phyloP scores from a whole-genome alignment of 306 rosid genomes.

The Casuarina equisetifolia region DNA sequence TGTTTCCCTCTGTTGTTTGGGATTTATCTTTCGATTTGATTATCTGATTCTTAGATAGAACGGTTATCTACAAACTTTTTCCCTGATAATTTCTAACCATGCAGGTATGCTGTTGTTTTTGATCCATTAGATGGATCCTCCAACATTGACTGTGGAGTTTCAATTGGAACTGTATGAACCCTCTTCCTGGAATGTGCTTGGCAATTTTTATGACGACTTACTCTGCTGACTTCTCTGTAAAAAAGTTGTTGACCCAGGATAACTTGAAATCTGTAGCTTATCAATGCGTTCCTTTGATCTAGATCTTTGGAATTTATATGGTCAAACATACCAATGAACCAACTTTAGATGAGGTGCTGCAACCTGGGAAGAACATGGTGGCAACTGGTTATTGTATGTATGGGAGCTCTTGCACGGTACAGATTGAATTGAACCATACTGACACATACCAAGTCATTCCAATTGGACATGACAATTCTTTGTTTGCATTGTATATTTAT shows the following conservation, averaged over 20 bases:
- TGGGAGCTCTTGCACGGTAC: constrained; percentile 99
- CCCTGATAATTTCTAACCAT: constrained; percentile 3
- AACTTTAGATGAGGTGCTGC: constrained; percentile 68
- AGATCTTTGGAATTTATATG: constrained; percentile 91
- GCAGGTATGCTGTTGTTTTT: constrained; percentile 85
- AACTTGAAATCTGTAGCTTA: constrained; percentile 30
- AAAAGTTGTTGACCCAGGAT: constrained; percentile 23
- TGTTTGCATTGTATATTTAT: constrained; percentile 18
- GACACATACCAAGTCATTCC: not conserved
- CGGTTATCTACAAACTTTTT: not conserved
- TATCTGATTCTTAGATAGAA: constrained; percentile 2
- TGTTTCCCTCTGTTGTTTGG: constrained; percentile 4
- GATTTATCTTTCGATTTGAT: not conserved
- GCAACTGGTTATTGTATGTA: constrained; percentile 99
- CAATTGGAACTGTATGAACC: constrained; percentile 82
- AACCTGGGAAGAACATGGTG: constrained; percentile 86
- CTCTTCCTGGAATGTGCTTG: not conserved
- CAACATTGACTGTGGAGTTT: constrained; percentile 94
- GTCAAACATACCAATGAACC: constrained; percentile 64
- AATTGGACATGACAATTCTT: not conserved
- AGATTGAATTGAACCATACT: not conserved
- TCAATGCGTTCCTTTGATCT: constrained; percentile 33
- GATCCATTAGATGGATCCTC: constrained; percentile 80
- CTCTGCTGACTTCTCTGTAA: constrained; percentile 17
- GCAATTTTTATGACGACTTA: not conserved